Evolutionary conservation across 2,329 filamentous ascomycete species (phyloP), one percentile per base, ranked within the genome.

Genomic region (Blumeriella jaapii): DNA sequence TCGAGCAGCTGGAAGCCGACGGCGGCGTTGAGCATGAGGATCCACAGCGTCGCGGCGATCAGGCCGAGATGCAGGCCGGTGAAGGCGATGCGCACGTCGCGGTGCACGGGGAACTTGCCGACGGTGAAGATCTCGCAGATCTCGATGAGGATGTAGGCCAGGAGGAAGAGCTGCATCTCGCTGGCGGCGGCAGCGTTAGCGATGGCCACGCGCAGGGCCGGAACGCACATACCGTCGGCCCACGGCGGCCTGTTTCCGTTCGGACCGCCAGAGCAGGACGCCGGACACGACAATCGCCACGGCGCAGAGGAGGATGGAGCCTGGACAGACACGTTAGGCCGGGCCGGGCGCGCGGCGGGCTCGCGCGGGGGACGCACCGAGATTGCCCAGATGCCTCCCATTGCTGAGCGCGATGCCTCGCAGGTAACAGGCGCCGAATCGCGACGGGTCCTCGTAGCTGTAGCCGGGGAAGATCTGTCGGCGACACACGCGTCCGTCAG

Each of bases 91-190:
- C 86, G 76, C 39, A 83, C 81, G 31, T 62, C 73, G 34, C 68
- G 62, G 47, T 72, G 64, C 13, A 95, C 62, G 2, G 89, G 86
- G 52, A 98, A 89, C 18, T 79, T 82, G 48, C 91, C 91, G 22
- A 96, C 77, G 0, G 86, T 87, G 62, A 98, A 95, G 53, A 98
- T 94, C 59, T 96, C 91, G 61, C 87, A 95, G 52, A 98, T 82
- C 51, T 82, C 77, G 42, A 96, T 77, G 39, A 96, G 61, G 38
- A 93, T 80, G 58, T 85, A 98, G 32, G 82, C 79, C 26, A 83
- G 44, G 32, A 98, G 72, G 62, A 98, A 96, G 20, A 95, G 54
- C 68, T 98, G 91, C 74, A 98, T 96, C 61, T 98, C 91, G 59
- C 91, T 93, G 18, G 7, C 4, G 54, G 38, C 42, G 37, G 9